Percentiles rank a stretch among this genome's conserved stretches.
These are phyloP conservation scores for Gamsiella multidivaricata DNA, from an alignment of 192 early-diverging fungal genomes.

Conservation along the genomic window DNA sequence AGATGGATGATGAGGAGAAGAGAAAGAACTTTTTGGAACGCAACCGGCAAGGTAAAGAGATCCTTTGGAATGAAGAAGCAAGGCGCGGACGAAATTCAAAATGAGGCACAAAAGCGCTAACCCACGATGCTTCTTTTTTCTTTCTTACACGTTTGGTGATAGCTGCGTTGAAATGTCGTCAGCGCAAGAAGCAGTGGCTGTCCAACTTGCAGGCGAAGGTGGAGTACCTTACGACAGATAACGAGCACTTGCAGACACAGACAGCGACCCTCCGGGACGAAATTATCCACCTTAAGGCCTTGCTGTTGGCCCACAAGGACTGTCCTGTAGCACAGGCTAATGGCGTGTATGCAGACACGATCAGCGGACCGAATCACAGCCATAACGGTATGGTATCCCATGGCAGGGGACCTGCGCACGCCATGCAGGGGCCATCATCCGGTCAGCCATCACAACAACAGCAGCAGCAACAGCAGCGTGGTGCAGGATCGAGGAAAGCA, in stretches of 20 bases:
- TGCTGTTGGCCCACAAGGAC: slow-evolving; percentile 82
- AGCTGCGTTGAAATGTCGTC: slow-evolving; percentile 92
- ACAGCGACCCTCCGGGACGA: slow-evolving; percentile 73
- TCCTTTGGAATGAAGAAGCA: not conserved
- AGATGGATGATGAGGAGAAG: slow-evolving; percentile 75
- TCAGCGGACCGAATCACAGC: slow-evolving; percentile 7
- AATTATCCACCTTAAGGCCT: slow-evolving; percentile 78
- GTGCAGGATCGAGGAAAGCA: slow-evolving; percentile 2
- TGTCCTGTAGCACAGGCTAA: slow-evolving; percentile 77
- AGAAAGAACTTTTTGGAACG: slow-evolving; percentile 86
- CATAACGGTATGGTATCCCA: slow-evolving; percentile 38
- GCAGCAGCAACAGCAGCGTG: slow-evolving; percentile 14
- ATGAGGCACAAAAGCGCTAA: not conserved
- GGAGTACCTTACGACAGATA: slow-evolving; percentile 71
- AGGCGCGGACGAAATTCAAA: too few relatives aligned
- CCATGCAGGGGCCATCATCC: slow-evolving; percentile 5
- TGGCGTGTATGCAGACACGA: slow-evolving; percentile 65
- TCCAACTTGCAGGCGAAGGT: slow-evolving; percentile 78
- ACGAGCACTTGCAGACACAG: slow-evolving; percentile 71
- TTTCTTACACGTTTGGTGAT: slow-evolving; percentile 4
- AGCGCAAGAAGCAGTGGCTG: slow-evolving; percentile 94
- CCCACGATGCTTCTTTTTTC: not conserved
- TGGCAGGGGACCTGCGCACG: slow-evolving; percentile 4
- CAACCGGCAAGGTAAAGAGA: slow-evolving; percentile 79
- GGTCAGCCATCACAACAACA: slow-evolving; percentile 4